Evolutionary conservation across 2,329 filamentous ascomycete species (phyloP), one percentile per base, ranked within the genome.

Genomic region (Trichoderma atroviride): DNA sequence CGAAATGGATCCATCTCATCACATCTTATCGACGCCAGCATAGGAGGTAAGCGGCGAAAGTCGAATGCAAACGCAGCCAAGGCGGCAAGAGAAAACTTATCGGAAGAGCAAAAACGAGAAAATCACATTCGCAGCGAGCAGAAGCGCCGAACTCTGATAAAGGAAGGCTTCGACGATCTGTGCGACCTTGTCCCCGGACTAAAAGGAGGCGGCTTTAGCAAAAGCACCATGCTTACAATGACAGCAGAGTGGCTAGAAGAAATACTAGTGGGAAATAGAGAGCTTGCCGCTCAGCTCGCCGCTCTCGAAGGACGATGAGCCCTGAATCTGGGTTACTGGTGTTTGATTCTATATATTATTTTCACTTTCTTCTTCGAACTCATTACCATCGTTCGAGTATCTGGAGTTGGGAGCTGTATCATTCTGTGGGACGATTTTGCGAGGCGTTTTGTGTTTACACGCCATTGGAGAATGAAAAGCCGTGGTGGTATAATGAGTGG

Each of bases 81-180:
- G 74, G 69, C 81, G 2, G 76, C 83, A 3, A 81, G 91, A 31
- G 91, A 90, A 76, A 97, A 97, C 74, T 88, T 96, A 4, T 88
- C 89, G 0, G 92, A 95, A 73, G 89, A 91, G 70, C 91, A 96
- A 79, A 96, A 95, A 79, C 86, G 92, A 57, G 90, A 90, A 75
- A 97, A 97, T 74, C 93, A 96, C 76, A 96, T 97, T 72, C 85
- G 90, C 64, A 96, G 93, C 64, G 93, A 96, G 77, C 92, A 97
- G 80, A 96, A 96, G 79, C 87, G 94, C 40, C 86, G 93, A 59
- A 93, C 92, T 31, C 83, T 94, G 58, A 95, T 95, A 75, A 91
- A 93, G 76, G 87, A 92, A 73, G 92, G 92, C 0, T 97, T 95
- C 74, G 91, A 94, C 55, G 91, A 95, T 69, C 81, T 97, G n/a